These are phyloP conservation scores for Phytopythium litorale DNA, from an alignment of 352 stramenopile genomes.

Conservation along the genomic window DNA sequence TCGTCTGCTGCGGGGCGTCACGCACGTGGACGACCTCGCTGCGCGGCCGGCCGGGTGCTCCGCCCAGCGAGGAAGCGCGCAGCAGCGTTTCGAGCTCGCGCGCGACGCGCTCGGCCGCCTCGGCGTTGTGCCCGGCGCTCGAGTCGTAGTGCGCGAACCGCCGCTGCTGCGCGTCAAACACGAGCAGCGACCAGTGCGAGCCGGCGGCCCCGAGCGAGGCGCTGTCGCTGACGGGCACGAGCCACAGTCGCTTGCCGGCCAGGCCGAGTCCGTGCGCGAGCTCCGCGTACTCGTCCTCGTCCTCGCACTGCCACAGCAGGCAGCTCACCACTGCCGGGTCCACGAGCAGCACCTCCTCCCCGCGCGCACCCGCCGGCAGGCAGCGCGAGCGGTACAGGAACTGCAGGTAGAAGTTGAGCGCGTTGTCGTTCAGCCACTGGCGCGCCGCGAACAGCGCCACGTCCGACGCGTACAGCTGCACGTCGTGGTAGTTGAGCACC, in stretches of 20 bases:
- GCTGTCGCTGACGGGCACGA: conserved; percentile 76
- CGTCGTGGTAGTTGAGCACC: conserved; percentile 78
- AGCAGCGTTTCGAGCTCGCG: conserved; percentile 43
- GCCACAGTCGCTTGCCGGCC: conserved; percentile 27
- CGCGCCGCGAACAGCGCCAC: conserved; percentile 53
- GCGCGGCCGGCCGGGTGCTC: conserved; percentile 5
- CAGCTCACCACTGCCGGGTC: conserved; percentile 79
- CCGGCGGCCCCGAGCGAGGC: conserved; percentile 44
- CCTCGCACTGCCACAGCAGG: conserved; percentile 79
- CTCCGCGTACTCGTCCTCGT: conserved; percentile 71
- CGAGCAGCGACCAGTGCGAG: conserved; percentile 76
- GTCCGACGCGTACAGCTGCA: conserved; percentile 80
- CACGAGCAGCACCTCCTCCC: conserved; percentile 50
- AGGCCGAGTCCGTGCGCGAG: conserved; percentile 47
- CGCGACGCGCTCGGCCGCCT: conserved; percentile 37
- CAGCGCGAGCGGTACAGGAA: conserved; percentile 47
- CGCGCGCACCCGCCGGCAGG: conserved; percentile 1
- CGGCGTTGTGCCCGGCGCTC: conserved; percentile 53
- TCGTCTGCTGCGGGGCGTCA: conserved; percentile 62
- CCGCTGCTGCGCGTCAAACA: conserved; percentile 23
- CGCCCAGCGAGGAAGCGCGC: conserved; percentile 6
- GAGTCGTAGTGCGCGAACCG: conserved; percentile 73
- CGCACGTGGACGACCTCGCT: conserved; percentile 24
- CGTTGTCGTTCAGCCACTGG: conserved; percentile 83
- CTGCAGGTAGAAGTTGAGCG: conserved; percentile 84